Base-by-base conservation (phyloP, 257 asterid genomes). In the Cordia subcordata region DNA sequence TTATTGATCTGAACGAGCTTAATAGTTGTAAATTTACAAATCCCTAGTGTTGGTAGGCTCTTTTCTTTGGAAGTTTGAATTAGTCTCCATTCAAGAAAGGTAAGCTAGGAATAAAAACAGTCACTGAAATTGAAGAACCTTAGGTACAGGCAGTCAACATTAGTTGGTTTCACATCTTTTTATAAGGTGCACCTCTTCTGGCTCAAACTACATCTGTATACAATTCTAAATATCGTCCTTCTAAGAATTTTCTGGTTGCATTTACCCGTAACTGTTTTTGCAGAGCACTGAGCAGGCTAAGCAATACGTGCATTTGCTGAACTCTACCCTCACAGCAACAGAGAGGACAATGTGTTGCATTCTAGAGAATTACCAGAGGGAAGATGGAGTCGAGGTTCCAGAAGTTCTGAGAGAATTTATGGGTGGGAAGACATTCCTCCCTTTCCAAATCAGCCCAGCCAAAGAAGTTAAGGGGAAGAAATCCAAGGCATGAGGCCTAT, bases 271-370 rank as follows among this genome's bases (percentile, higher is more conserved):
- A 42, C 22, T 61, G 57, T 44, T 55, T 69, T 54, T 78, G 81
- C 86, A 92, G 99, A 74, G 86, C 56, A 83, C 81, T 22, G 95
- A 86, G 15, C 85, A 88, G 72, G 54, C 71, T 5, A 92, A 87
- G 76, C 95, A 86, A 65, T 86, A 88, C 0, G 96, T 88, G 52
- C 99, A 92, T 79, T 66, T 92, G 81, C 70, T 92, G 78, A 92
- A 92, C 79, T 88, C 96, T 11, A 92, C 99, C 5, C 94, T 92
- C 38, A 86, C 96, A 16, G 99, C 96, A 20, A 92, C 96, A 0
- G 97, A 88, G 88, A 84, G 99, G 75, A 92, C 99, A 16, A 49
- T 88, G 33, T 92, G 99, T 66, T 79, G 89, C 76, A 86, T 92
- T 62, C 91, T 92, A 0, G 99, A 92, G 77, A 92, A 88, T 78